These are phyloP conservation scores for Ogataea nitratoaversa DNA, from an alignment of 805 yeast genomes.

Conservation along the genomic window DNA sequence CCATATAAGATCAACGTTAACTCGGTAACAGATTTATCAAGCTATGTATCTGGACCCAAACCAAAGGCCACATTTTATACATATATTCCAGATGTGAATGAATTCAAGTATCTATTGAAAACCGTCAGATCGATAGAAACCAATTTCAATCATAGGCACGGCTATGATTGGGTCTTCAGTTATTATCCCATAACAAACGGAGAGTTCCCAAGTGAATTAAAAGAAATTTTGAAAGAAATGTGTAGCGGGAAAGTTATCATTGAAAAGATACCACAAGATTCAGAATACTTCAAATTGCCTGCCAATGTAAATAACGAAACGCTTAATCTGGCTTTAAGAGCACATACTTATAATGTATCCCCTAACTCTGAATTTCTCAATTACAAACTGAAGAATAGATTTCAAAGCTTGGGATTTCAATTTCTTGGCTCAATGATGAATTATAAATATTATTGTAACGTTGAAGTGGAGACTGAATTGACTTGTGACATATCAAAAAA, in stretches of 20 bases:
- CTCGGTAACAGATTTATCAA: conserved; percentile 1
- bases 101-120: conserved; percentile 10
- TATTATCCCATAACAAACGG: conserved; percentile 46
- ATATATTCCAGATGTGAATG: conserved; percentile 16
- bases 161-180: conserved; percentile 89
- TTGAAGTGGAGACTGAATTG: conserved; percentile 51
- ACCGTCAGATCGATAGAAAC: conserved; percentile 61
- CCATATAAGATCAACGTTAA: too few relatives aligned
- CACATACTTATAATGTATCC: conserved; percentile 17
- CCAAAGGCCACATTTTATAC: conserved; percentile 22
- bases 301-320: conserved; percentile 57
- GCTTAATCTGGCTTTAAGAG: conserved; percentile 42
- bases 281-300: conserved; percentile 57
- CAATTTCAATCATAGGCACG: conserved; percentile 67
- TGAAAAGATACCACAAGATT: conserved; percentile 58
- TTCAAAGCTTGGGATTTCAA: conserved; percentile 48
- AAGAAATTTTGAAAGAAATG: conserved; percentile 59
- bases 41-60: too few relatives aligned
- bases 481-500: conserved; percentile 47
- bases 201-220: background rate
- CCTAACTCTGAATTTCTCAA: conserved; percentile 35
- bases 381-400: conserved; percentile 47
- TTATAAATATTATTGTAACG: conserved; percentile 54
- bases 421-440: conserved; percentile 38
- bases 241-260: conserved; percentile 69